Evolutionary conservation across 345 rosid species (phyloP), one percentile per base, ranked within the genome.

Genomic region (Linum lewisii): DNA sequence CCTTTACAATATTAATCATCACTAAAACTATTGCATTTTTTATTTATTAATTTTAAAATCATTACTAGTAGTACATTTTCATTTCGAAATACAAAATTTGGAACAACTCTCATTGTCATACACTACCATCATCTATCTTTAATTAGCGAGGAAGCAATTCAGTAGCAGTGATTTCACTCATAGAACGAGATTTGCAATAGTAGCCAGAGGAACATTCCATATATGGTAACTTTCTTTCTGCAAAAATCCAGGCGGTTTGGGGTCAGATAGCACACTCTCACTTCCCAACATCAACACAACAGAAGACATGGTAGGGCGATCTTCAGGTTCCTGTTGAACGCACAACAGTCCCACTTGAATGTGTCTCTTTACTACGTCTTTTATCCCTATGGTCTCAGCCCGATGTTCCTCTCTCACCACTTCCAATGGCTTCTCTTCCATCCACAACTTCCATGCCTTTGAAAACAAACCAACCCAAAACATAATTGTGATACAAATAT

Each of bases 201-300:
- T 11, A 42, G 1, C 16, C 4, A 11, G 56, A 52, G 3, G 24
- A 52, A 52, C 23, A 52, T 10, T 52, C 56, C 24, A 21, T 20
- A 9, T 21, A 10, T 11, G 56, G 56, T 24, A 52, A 10, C 15
- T 15, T 52, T 52, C 56, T 21, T 21, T 52, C 56, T 1, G 56
- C 9, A 52, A 52, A 15, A 52, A 52, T 6, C 56, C 56, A 3
- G 56, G 56, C 25, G 8, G 23, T 15, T 21, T 52, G 5, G 56
- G 56, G 3, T 52, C 24, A 3, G 56, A 24, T 21, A 52, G 25
- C 25, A 24, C 13, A 24, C 56, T 20, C 24, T 52, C 56, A 11
- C 56, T 15, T 8, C 56, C 56, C 56, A 52, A 21, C 56, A 52
- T 52, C 56, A 52, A 24, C 16, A 52, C 56, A 7, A 52, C 56